Conservation (phyloP, 2,329 filamentous ascomycete species). For the Immersiporthe knoxdaviesiana region DNA sequence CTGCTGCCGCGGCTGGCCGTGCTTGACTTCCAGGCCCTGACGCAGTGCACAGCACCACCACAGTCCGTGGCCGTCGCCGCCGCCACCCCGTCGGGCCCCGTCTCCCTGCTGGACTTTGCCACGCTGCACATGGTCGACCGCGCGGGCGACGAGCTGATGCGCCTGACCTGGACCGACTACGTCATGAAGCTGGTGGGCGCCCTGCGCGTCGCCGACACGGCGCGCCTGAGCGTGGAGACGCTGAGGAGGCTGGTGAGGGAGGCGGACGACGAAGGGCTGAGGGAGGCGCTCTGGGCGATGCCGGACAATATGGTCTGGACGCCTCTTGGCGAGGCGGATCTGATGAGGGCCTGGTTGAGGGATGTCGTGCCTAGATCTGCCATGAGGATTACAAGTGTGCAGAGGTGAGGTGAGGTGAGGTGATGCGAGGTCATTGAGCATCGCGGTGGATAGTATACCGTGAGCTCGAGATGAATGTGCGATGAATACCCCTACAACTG, state of each 20-base stretch:
- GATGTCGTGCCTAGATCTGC: constrained; percentile 42
- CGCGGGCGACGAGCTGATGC: constrained; percentile 51
- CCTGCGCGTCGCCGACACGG: constrained; percentile 46
- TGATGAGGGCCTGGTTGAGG: constrained; percentile 49
- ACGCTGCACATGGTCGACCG: constrained; percentile 56
- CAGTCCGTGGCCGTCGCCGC: constrained; percentile 34
- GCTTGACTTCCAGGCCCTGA: constrained; percentile 49
- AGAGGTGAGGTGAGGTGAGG: constrained; percentile 15
- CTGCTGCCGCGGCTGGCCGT: constrained; percentile 54
- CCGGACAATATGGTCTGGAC: constrained; percentile 47
- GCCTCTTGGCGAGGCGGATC: constrained; percentile 55
- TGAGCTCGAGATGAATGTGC: background rate
- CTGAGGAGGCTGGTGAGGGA: constrained; percentile 45
- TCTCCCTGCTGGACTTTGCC: constrained; percentile 52
- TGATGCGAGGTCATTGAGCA: background rate
- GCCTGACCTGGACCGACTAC: constrained; percentile 56
- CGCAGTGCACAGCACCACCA: constrained; percentile 35
- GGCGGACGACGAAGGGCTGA: constrained; percentile 47
- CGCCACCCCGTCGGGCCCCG: constrained; percentile 30
- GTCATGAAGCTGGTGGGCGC: constrained; percentile 55
- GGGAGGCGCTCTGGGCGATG: constrained; percentile 44
- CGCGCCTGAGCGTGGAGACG: constrained; percentile 37
- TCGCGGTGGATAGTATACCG: background rate
- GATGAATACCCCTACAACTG: background rate
- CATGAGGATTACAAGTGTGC: constrained; percentile 33